These are phyloP conservation scores for Xylaria sp. DNA, from an alignment of 2,329 filamentous ascomycete species.

Conservation along the genomic window DNA sequence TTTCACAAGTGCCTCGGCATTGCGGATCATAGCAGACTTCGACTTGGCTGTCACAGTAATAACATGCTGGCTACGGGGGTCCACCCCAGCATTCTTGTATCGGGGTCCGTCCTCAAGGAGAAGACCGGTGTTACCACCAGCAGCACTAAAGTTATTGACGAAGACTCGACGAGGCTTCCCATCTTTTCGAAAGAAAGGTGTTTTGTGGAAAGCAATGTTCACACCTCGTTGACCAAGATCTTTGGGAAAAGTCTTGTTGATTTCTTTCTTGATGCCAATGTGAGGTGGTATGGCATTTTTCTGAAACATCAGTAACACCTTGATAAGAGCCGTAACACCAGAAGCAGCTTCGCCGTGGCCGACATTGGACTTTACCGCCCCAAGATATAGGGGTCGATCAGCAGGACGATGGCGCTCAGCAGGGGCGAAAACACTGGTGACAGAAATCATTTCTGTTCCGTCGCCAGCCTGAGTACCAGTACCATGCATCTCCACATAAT, in stretches of 20 bases:
- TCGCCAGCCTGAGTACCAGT: conserved; percentile 90
- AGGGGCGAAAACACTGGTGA: conserved; percentile 66
- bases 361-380: conserved; percentile 72
- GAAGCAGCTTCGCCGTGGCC: conserved; percentile 72
- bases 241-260: conserved; percentile 68
- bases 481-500: conserved; percentile 90
- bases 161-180: conserved; percentile 60
- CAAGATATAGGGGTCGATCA: conserved; percentile 67
- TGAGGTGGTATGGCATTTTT: conserved; percentile 72
- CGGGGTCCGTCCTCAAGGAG: conserved; percentile 70
- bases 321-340: conserved; percentile 70
- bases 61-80: conserved; percentile 67
- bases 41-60: conserved; percentile 68
- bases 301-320: conserved; percentile 72
- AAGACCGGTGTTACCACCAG: conserved; percentile 76
- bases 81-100: conserved; percentile 49
- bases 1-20: conserved; percentile 63
- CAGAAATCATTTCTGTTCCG: conserved; percentile 81
- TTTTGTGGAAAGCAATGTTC: conserved; percentile 65
- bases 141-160: conserved; percentile 77
- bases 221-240: conserved; percentile 68
- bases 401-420: conserved; percentile 57
- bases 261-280: conserved; percentile 71
- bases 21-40: conserved; percentile 66
- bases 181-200: conserved; percentile 60